phyloP scores from a whole-genome alignment of 2,329 filamentous ascomycete genomes.

The Beauveria pseudobassiana region DNA sequence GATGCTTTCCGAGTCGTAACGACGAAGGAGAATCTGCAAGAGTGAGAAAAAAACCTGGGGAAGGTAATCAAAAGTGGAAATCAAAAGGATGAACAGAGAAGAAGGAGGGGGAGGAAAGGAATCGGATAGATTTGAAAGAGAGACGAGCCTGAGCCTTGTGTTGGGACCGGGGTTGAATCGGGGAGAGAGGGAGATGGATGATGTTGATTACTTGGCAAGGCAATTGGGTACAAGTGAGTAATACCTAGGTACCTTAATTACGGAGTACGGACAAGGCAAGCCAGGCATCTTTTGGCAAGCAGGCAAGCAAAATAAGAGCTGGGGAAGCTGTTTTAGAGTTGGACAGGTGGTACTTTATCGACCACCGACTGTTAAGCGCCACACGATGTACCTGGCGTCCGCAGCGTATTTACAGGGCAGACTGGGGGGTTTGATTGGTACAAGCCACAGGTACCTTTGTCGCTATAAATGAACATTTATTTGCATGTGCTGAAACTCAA shows the following conservation, averaged over 20 bases:
- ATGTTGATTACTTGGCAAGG: not conserved
- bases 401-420: too few relatives aligned
- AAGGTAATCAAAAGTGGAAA: slow-evolving; percentile 1
- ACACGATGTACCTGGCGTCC: too few relatives aligned
- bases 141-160: not conserved
- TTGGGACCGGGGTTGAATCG: not conserved
- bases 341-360: too few relatives aligned
- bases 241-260: not conserved
- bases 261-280: too few relatives aligned
- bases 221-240: too few relatives aligned
- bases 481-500: not conserved
- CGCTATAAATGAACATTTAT: not conserved
- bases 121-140: slow-evolving; percentile 5
- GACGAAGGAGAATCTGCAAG: not conserved
- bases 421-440: not conserved
- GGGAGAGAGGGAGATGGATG: not conserved
- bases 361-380: too few relatives aligned
- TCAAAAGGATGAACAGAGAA: not conserved
- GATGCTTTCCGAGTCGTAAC: not conserved
- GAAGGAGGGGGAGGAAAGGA: slow-evolving; percentile 1
- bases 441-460: not conserved
- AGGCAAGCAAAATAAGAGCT: too few relatives aligned
- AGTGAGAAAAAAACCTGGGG: not conserved
- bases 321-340: too few relatives aligned
- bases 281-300: too few relatives aligned